These are phyloP conservation scores for Aegilops speltoides DNA, from an alignment of 176 grass and related monocot genomes.

Conservation along the genomic window DNA sequence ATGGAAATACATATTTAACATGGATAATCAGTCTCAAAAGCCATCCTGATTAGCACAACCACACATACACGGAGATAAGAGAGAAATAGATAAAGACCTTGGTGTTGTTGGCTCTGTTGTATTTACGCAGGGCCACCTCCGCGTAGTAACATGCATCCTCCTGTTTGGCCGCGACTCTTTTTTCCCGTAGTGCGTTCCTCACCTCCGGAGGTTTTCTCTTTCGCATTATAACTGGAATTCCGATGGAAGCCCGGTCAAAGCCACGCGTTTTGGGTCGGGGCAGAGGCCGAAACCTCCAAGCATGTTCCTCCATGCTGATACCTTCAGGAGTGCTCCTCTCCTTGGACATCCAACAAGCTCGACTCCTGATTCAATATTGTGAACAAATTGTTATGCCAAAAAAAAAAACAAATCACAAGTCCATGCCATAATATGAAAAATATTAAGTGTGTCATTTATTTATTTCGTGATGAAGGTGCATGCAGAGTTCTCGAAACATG, in stretches of 20 bases:
- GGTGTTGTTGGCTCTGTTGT: background rate
- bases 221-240: background rate
- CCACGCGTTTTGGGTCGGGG: too few relatives aligned
- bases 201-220: background rate
- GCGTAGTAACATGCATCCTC: background rate
- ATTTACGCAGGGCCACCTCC: background rate
- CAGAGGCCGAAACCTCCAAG: background rate
- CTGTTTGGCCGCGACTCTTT: background rate
- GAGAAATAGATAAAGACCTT: background rate
- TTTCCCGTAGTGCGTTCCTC: background rate
- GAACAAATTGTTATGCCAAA: background rate
- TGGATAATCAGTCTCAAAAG: background rate
- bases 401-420: background rate
- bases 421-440: background rate
- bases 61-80: background rate
- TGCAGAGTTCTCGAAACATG: background rate
- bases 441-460: background rate
- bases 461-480: background rate
- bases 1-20: background rate
- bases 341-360: background rate
- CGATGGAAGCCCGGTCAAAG: background rate
- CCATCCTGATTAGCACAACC: background rate
- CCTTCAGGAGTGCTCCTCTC: background rate
- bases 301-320: background rate
- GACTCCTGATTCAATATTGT: background rate